These are phyloP conservation scores for Neurospora sp. DNA, from an alignment of 495 filamentous ascomycete genomes.

Conservation along the genomic window DNA sequence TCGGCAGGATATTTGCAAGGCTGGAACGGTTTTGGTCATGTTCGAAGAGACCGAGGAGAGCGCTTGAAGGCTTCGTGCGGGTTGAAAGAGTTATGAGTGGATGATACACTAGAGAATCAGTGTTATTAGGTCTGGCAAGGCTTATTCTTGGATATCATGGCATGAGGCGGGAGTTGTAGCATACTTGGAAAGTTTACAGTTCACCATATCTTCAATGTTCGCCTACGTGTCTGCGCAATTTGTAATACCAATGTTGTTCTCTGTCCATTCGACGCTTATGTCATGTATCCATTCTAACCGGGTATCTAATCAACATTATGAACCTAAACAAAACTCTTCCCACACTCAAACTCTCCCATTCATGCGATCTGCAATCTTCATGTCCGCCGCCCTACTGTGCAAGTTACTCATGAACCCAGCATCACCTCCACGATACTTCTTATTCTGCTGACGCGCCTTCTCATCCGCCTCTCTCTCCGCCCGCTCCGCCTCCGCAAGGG, in stretches of 20 bases:
- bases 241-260: not conserved
- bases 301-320: not conserved
- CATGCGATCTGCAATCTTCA: conserved; percentile 37
- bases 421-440: conserved; percentile 47
- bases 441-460: conserved; percentile 41
- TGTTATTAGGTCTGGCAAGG: not conserved
- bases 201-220: not conserved
- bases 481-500: conserved; percentile 55
- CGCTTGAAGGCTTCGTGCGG: not conserved
- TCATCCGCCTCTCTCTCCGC: conserved; percentile 55
- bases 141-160: not conserved
- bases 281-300: not conserved
- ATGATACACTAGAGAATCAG: not conserved
- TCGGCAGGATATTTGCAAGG: conserved; percentile 47
- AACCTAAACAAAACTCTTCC: not conserved
- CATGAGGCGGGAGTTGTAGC: not conserved
- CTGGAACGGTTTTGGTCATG: conserved; percentile 45
- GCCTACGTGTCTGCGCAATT: not conserved
- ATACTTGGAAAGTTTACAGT: not conserved
- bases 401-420: conserved; percentile 50
- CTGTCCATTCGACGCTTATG: not conserved
- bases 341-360: not conserved
- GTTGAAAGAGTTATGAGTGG: not conserved
- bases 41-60: conserved; percentile 32
- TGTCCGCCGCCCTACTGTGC: conserved; percentile 46